Base-by-base conservation (phyloP, 2,329 filamentous ascomycete genomes). In the Shiraia bambusicola region DNA sequence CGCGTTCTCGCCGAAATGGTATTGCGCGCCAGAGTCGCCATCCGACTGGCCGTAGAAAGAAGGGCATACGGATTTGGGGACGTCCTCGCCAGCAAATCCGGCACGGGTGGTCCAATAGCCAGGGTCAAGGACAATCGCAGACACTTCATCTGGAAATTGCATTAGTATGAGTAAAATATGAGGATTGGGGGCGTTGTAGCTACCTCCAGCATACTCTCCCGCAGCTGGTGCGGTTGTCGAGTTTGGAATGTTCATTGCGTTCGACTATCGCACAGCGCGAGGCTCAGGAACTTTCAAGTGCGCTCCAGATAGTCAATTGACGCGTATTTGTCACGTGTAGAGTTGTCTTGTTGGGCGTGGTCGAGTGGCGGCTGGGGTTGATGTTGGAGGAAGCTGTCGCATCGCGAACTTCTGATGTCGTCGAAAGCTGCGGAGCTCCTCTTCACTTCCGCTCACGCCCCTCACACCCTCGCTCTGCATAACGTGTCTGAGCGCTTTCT, bases 71-170 rank as follows among this genome's bases (percentile, higher is more conserved):
- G 88, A 90, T 75, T 97, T 97, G 57, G 93, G 93, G 1, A 90
- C 86, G 72, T 98, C 93, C 80, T 98, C 94, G 65, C 94, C 93
- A 10, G 94, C 94, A 65, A 97, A 98, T 44, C 93, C 93, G 46
- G 91, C 93, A 71, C 94, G 90, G 28, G 88, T 91, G 56, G 83
- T 86, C 64, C 87, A 88, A 74, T 90, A 96, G 49, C 94, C 93
- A 3, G 93, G 88, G 66, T 98, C 93, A 65, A 98, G 88, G 27
- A 98, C 88, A 57, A 98, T 87, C 37, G 94, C 94, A 26, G 91
- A 94, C 53, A 98, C 91, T 76, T 98, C 93, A 76, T 98, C 93
- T 95, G 34, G 24, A 22, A 3, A 2, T 11, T 11, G 4, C n/a
- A 60, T 57, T 31, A 60, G 52, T 13, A 36, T 37, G 19, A 11